Conservation (phyloP, 2,329 filamentous ascomycete genomes). For the Ceratocystis smalleyi region DNA sequence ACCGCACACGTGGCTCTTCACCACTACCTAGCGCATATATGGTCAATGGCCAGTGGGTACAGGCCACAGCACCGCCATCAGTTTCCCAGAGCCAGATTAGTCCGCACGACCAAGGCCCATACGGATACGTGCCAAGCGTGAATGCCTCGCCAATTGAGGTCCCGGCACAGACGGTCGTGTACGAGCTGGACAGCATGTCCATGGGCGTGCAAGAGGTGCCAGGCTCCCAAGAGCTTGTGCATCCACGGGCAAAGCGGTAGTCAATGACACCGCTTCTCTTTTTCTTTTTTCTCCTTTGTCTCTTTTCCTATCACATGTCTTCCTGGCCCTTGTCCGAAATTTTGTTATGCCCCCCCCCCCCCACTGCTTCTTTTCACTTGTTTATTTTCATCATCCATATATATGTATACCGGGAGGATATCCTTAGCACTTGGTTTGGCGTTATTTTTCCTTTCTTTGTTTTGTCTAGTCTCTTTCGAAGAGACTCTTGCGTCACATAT, state of each 20-base stretch:
- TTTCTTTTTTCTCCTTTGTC: neutral
- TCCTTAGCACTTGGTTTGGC: neutral
- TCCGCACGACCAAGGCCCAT: neutral
- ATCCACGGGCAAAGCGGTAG: conserved; percentile 11
- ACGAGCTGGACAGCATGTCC: conserved; percentile 13
- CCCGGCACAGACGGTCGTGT: conserved; percentile 11
- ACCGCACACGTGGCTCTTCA: conserved; percentile 5
- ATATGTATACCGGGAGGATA: neutral
- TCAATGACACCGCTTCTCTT: neutral
- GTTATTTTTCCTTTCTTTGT: neutral
- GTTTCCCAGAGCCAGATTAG: neutral
- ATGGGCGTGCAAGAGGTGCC: conserved; percentile 12
- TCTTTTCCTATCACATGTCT: neutral
- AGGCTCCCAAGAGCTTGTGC: conserved; percentile 11
- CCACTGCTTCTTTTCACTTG: neutral
- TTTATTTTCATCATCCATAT: conserved; percentile 1
- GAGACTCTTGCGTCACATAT: neutral
- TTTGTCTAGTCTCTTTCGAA: neutral
- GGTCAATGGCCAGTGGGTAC: conserved; percentile 12
- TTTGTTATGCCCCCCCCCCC: too few species aligned
- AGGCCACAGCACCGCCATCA: neutral
- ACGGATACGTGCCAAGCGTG: conserved; percentile 3
- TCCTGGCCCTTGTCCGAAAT: neutral
- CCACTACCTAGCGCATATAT: conserved; percentile 8
- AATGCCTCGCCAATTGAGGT: conserved; percentile 7